Base-by-base conservation (phyloP, 371 early-diverging fungal genomes). In the Chytridiales sp. region DNA sequence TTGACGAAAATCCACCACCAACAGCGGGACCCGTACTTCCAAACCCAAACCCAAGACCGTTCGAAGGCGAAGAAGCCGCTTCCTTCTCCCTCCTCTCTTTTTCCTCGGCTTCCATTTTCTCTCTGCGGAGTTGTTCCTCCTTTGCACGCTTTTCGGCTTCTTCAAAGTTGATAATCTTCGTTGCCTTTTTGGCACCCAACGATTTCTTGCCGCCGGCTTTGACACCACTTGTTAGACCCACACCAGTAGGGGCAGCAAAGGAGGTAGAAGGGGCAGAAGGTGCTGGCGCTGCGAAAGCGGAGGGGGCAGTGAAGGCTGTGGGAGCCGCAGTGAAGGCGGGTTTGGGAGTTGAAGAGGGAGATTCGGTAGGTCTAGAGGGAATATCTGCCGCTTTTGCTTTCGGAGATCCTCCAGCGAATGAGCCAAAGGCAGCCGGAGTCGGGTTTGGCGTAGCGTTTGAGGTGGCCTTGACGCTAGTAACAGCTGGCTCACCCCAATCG, bases 81-180 rank as follows among this genome's bases (percentile, higher is more conserved):
- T 73, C 73, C 59, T 63, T 65, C 47, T 56, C 67, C 11, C 40
- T 36, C 3, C 62, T 44, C 24, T 22, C 19, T 38, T 52, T 53
- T 26, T 38, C 56, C 55, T 68, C 70, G 31, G 59, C 69, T 40
- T 72, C 73, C 30, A 73, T 74, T 26, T 29, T 32, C 55, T 59
- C 56, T 9, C 47, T 41, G 13, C 69, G 62, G 59, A 69, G 73
- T 44, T 88, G 90, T 24, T 85, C 87, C 66, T 91, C 94, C 64
- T 90, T 90, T 3, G 96, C 97, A 30, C 83, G 81, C 13, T 92
- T 89, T 61, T 92, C 94, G 1, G 91, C 93, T 64, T 89, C 93
- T 47, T 93, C 97, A 79, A 95, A 96, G 70, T 89, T 90, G 62
- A 86, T 79, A 8, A 61, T 55, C 31, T 87, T 87, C 29, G 84